These are phyloP conservation scores for Eucalyptus cladocalyx DNA, from an alignment of 345 rosid species.

Conservation along the genomic window DNA sequence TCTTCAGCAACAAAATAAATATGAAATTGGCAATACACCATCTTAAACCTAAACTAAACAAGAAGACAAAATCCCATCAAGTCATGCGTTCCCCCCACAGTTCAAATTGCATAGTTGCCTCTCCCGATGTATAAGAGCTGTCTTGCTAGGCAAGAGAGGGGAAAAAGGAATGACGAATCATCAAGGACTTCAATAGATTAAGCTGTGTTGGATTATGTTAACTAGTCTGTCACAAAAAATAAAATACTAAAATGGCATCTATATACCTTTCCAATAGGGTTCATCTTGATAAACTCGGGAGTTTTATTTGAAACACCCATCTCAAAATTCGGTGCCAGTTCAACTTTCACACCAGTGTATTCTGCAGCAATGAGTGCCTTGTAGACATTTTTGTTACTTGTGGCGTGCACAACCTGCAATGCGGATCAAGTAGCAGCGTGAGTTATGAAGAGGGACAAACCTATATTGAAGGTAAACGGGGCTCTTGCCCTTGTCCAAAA, in stretches of 20 bases:
- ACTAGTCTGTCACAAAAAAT: not conserved
- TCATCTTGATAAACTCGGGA: slow-evolving; percentile 78
- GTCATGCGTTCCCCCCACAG: not conserved
- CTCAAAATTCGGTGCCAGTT: slow-evolving; percentile 44
- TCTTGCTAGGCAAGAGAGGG: not conserved
- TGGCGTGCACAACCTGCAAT: slow-evolving; percentile 47
- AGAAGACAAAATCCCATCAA: not conserved
- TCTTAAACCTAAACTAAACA: not conserved
- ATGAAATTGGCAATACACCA: not conserved
- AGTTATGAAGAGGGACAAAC: not conserved
- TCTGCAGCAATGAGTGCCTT: slow-evolving; percentile 80
- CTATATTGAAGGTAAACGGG: not conserved
- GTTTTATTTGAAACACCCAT: slow-evolving; percentile 79
- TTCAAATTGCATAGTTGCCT: not conserved
- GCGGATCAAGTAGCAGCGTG: not conserved
- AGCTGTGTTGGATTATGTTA: not conserved
- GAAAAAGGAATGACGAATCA: not conserved
- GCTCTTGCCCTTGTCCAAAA: not conserved
- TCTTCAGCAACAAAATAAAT: not conserved
- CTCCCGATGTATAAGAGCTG: not conserved
- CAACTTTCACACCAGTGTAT: slow-evolving; percentile 60
- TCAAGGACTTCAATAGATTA: not conserved
- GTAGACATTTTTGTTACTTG: slow-evolving; percentile 46
- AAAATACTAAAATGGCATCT: not conserved
- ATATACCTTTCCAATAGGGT: slow-evolving; percentile 84